A percentile compares a stretch with the other conserved stretches of the same genome.
These are phyloP conservation scores for Fusarium virguliforme DNA, from an alignment of 2,329 filamentous ascomycete genomes.

Conservation along the genomic window DNA sequence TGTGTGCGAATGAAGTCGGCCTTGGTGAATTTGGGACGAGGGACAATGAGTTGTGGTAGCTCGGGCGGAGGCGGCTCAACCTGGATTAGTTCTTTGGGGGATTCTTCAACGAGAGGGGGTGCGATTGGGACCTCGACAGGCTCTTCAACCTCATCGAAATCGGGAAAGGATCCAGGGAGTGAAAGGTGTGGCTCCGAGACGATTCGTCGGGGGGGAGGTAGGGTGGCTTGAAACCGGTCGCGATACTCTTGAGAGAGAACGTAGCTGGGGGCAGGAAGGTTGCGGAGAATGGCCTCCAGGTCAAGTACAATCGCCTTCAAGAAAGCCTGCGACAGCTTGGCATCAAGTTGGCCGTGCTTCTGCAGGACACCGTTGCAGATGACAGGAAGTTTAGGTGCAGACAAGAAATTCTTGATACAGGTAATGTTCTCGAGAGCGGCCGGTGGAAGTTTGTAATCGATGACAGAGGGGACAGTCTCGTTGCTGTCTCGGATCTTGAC, in stretches of 20 bases:
- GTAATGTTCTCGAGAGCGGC: conserved; percentile 38
- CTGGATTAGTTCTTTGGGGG: neutral
- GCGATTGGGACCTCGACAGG: conserved; percentile 1
- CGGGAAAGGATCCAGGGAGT: conserved; percentile 52
- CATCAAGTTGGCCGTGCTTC: conserved; percentile 20
- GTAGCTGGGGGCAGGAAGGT: conserved; percentile 53
- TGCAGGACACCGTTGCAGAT: conserved; percentile 50
- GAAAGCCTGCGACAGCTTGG: conserved; percentile 46
- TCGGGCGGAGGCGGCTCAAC: conserved; percentile 4
- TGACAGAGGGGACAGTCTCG: conserved; percentile 43
- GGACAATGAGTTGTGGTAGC: conserved; percentile 23
- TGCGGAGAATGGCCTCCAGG: conserved; percentile 50
- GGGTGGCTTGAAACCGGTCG: conserved; percentile 43
- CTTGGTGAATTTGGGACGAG: conserved; percentile 31
- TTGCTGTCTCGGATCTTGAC: conserved; percentile 49
- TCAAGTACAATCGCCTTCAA: conserved; percentile 52
- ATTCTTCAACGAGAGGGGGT: neutral
- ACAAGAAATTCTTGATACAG: conserved; percentile 49
- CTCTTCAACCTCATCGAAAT: conserved; percentile 37
- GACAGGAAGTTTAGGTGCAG: conserved; percentile 47
- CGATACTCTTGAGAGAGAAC: conserved; percentile 49
- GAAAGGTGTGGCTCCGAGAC: conserved; percentile 35
- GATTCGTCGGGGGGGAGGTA: conserved; percentile 40
- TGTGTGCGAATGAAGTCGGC: conserved; percentile 33
- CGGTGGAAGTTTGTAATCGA: conserved; percentile 45